Evolutionary conservation across 495 filamentous ascomycete genomes (phyloP).

Genomic region (Penicillium arizonense): DNA sequence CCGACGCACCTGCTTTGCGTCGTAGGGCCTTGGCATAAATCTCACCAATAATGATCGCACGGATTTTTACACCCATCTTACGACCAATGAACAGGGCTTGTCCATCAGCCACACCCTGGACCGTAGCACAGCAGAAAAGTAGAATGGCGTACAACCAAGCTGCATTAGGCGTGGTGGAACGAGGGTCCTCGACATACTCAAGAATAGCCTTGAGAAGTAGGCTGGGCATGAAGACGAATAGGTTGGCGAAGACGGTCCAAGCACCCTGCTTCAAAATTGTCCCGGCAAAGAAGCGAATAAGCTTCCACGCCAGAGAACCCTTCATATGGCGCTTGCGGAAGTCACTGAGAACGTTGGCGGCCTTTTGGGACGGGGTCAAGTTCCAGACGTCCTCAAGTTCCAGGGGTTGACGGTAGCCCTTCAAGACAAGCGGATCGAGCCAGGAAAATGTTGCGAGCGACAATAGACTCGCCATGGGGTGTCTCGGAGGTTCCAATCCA

Average conservation of each 20-base stretch:
- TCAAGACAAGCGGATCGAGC: constrained; percentile 85
- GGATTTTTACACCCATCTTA: constrained; percentile 87
- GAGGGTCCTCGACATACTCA: constrained; percentile 85
- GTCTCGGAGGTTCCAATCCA: constrained; percentile 76
- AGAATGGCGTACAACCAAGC: constrained; percentile 96
- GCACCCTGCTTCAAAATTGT: constrained; percentile 72
- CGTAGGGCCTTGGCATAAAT: constrained; percentile 97
- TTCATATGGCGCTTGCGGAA: constrained; percentile 89
- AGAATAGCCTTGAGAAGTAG: constrained; percentile 87
- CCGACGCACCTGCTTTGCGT: constrained; percentile 78
- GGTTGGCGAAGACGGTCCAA: constrained; percentile 74
- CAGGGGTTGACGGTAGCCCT: constrained; percentile 84
- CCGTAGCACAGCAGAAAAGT: constrained; percentile 73
- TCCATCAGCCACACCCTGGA: constrained; percentile 75
- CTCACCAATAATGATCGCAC: constrained; percentile 94
- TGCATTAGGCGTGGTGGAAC: constrained; percentile 75
- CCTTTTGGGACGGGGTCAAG: constrained; percentile 81
- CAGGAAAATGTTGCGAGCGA: constrained; percentile 87
- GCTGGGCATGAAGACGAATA: constrained; percentile 88
- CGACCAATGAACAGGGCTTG: constrained; percentile 94
- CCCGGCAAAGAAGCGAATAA: constrained; percentile 79
- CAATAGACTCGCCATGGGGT: constrained; percentile 83
- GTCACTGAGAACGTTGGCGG: constrained; percentile 69
- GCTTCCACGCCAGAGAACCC: constrained; percentile 72
- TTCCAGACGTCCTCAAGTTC: constrained; percentile 91